Percentiles rank a stretch among this genome's conserved stretches.
Evolutionary conservation across 495 filamentous ascomycete genomes (phyloP).

Genomic region (Bacidia rubella): DNA sequence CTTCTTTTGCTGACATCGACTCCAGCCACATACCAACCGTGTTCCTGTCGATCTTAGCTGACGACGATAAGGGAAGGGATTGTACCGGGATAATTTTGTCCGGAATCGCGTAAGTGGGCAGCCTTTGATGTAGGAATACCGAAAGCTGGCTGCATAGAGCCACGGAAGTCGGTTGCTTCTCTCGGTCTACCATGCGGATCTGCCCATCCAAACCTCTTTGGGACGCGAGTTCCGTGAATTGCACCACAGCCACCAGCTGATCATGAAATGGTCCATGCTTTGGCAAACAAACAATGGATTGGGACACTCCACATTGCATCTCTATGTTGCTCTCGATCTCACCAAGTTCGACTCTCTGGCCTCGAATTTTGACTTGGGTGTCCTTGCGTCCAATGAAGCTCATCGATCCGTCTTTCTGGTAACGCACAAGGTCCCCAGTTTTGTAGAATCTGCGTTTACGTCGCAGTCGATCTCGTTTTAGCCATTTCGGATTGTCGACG

Average conservation of each 20-base stretch:
- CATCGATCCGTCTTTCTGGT: constrained; percentile 22
- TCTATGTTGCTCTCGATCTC: no score
- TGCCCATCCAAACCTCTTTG: no score
- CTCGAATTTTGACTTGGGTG: constrained; percentile 12
- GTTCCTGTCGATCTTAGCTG: constrained; percentile 31
- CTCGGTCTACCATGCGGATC: no score
- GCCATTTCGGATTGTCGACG: constrained; percentile 15
- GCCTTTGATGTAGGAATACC: no score
- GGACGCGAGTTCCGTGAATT: no score
- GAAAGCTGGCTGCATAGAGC: no score
- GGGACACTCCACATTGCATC: no score
- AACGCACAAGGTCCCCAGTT: constrained; percentile 27
- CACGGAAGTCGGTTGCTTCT: no score
- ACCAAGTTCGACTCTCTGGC: constrained; percentile 13
- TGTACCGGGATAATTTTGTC: no score
- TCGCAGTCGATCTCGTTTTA: not conserved
- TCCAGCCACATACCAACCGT: constrained; percentile 14
- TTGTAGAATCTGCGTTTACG: constrained; percentile 16
- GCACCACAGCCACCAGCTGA: constrained; percentile 8
- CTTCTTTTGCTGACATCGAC: no score
- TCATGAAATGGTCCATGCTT: constrained; percentile 5
- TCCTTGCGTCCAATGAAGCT: constrained; percentile 24
- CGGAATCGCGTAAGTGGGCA: no score
- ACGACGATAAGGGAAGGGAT: constrained; percentile 21
- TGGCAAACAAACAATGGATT: constrained; percentile 10